A percentile compares a stretch with the other conserved stretches of the same genome.
Evolutionary conservation across 768 basidiomycete genomes (phyloP).

Genomic region (Coprinellus micaceus): DNA sequence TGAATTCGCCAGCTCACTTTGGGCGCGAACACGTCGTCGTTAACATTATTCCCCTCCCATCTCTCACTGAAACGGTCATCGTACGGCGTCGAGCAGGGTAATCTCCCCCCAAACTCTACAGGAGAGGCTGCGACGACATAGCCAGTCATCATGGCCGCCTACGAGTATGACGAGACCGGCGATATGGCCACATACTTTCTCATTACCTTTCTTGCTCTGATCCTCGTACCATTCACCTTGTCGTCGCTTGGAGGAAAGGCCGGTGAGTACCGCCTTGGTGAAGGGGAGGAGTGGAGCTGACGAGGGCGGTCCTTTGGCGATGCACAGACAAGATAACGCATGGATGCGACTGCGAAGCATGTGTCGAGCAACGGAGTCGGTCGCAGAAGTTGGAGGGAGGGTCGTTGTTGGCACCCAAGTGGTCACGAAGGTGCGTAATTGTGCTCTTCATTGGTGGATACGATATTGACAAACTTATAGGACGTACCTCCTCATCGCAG

Average conservation of each 20-base stretch:
- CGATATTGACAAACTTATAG: constrained; percentile 32
- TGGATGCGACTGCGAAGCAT: constrained; percentile 63
- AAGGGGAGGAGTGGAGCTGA: neutral
- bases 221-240: constrained; percentile 49
- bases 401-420: constrained; percentile 44
- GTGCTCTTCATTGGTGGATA: neutral
- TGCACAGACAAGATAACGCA: constrained; percentile 26
- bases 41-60: too few relatives aligned
- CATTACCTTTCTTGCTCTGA: constrained; percentile 71
- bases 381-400: constrained; percentile 41
- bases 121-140: too few relatives aligned
- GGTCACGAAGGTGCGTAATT: constrained; percentile 48
- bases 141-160: constrained; percentile 58
- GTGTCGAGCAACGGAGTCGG: constrained; percentile 50
- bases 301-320: neutral
- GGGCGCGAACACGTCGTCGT: constrained; percentile 4
- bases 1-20: neutral
- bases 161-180: constrained; percentile 82
- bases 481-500: constrained; percentile 54
- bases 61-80: too few relatives aligned
- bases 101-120: too few relatives aligned
- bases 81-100: too few relatives aligned
- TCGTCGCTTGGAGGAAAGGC: constrained; percentile 36
- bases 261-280: neutral
- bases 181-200: constrained; percentile 44